phyloP scores from a whole-genome alignment of 805 yeast species.

The Myxozyma neglecta region DNA sequence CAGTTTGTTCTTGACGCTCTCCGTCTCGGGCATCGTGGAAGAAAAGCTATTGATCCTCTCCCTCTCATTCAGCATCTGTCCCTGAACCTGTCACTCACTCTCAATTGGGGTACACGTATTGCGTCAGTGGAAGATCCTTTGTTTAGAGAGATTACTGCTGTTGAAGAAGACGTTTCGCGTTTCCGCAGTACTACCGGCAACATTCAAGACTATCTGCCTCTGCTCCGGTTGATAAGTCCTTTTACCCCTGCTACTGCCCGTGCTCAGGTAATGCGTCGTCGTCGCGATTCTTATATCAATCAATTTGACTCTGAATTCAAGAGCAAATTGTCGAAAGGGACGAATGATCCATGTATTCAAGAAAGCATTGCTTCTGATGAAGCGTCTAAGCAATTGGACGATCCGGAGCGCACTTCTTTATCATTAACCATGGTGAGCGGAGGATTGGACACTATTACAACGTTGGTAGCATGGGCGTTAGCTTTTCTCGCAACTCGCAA shows the following conservation, averaged over 20 bases:
- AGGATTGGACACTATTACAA: conserved; percentile 68
- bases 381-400: conserved; percentile 27
- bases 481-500: conserved; percentile 55
- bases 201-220: conserved; percentile 44
- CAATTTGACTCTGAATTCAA: conserved; percentile 25
- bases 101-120: conserved; percentile 46
- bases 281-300: conserved; percentile 30
- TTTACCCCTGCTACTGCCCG: conserved; percentile 9
- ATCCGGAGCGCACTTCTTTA: conserved; percentile 52
- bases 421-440: conserved; percentile 75
- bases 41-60: conserved; percentile 35
- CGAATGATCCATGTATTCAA: conserved; percentile 34
- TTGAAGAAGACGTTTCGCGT: conserved; percentile 33
- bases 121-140: conserved; percentile 37
- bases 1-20: conserved; percentile 40
- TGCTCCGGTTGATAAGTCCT: conserved; percentile 31
- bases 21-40: conserved; percentile 27
- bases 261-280: conserved; percentile 29
- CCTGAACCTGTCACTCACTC: conserved; percentile 44
- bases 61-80: conserved; percentile 43
- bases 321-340: conserved; percentile 17
- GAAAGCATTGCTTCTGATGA: conserved; percentile 33
- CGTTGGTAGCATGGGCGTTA: conserved; percentile 58
- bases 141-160: conserved; percentile 32
- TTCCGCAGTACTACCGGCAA: conserved; percentile 43